These are phyloP conservation scores for Termitomyces titanicus DNA, from an alignment of 768 basidiomycete genomes.

Conservation along the genomic window DNA sequence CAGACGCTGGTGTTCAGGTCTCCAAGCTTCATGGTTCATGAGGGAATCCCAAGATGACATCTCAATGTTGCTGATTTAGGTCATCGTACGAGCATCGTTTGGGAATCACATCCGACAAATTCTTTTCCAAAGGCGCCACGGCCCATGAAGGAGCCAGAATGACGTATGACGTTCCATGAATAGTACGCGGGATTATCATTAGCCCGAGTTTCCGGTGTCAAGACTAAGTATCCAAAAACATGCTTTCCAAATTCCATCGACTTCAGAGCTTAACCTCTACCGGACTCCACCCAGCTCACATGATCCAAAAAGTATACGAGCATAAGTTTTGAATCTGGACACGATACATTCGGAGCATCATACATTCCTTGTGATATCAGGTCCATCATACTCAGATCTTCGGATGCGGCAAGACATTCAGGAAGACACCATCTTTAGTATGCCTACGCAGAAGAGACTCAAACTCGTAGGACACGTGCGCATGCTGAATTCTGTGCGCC, in stretches of 20 bases:
- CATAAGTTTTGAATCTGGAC: not conserved
- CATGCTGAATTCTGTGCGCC: not conserved
- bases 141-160: no score
- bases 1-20: no score
- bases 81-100: no score
- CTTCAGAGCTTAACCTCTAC: no score
- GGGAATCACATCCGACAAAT: no score
- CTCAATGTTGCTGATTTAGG: no score
- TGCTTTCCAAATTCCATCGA: no score
- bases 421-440: not conserved
- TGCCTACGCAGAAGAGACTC: not conserved
- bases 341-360: no score
- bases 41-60: no score
- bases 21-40: no score
- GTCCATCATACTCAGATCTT: not conserved
- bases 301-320: not conserved
- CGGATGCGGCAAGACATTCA: not conserved
- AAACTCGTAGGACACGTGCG: not conserved
- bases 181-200: not conserved
- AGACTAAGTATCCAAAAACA: not conserved
- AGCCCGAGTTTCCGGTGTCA: not conserved
- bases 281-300: no score
- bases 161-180: not conserved
- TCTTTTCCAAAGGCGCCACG: not conserved
- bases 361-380: no score